phyloP scores from a whole-genome alignment of 768 basidiomycete genomes.

The Suillus ampliporus region DNA sequence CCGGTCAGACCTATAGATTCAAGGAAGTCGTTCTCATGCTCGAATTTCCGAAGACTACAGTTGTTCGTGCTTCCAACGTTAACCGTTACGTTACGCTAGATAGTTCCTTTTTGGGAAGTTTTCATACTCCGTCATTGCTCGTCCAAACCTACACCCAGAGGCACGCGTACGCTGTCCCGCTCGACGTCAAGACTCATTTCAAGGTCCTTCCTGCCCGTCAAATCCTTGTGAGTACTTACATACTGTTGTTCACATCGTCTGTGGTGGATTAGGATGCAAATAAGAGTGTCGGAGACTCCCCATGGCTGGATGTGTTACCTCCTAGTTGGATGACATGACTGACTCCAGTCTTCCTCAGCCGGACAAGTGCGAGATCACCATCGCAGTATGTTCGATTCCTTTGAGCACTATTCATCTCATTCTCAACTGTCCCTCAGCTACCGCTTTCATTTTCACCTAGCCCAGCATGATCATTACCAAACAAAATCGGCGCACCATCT shows the following conservation, averaged over 20 bases:
- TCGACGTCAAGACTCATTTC: constrained; percentile 44
- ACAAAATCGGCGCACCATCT: constrained; percentile 92
- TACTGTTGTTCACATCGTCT: constrained; percentile 1
- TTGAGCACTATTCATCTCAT: background rate
- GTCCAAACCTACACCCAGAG: constrained; percentile 11
- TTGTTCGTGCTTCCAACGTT: too few species aligned
- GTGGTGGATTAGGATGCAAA: constrained; percentile 14
- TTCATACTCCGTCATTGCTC: constrained; percentile 31
- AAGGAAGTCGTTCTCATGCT: background rate
- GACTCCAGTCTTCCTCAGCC: constrained; percentile 29
- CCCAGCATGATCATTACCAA: constrained; percentile 96
- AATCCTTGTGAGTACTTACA: constrained; percentile 26
- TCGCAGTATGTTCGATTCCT: constrained; percentile 40
- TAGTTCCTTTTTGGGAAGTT: constrained; percentile 4
- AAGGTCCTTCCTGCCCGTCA: constrained; percentile 32
- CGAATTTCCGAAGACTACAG: too few species aligned
- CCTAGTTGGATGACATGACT: constrained; percentile 36
- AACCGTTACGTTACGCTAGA: too few species aligned
- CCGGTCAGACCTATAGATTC: background rate
- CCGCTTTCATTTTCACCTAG: constrained; percentile 22
- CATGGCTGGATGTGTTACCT: constrained; percentile 40
- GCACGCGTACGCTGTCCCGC: constrained; percentile 33
- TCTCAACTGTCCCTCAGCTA: constrained; percentile 31
- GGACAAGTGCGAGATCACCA: constrained; percentile 40
- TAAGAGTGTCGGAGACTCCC: constrained; percentile 7